phyloP scores from a whole-genome alignment of 371 early-diverging fungal species.

The Catenaria anguillulae region DNA sequence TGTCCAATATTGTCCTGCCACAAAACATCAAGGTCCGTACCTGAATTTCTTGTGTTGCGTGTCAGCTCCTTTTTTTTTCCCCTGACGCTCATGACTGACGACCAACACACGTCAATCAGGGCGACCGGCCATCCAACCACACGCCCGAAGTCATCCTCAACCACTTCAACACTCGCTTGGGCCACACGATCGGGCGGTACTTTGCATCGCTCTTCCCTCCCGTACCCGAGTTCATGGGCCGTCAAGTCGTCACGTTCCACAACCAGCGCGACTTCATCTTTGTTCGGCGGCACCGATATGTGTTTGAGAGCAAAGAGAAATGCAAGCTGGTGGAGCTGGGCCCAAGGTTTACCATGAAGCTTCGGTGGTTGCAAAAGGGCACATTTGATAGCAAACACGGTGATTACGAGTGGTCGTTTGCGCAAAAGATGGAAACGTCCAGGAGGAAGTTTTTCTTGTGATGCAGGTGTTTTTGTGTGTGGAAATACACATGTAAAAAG shows the following conservation, averaged over 20 bases:
- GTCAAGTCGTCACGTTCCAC: constrained; percentile 94
- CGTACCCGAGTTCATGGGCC: constrained; percentile 1
- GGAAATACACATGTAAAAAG: no score
- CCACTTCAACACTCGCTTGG: constrained; percentile 93
- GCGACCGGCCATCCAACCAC: constrained; percentile 57
- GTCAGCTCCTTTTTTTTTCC: no score
- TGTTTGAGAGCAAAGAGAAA: constrained; percentile 75
- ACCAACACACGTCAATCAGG: no score
- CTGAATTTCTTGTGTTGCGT: constrained; percentile 1
- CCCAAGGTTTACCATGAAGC: constrained; percentile 88
- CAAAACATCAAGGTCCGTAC: constrained; percentile 48
- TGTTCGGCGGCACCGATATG: constrained; percentile 92
- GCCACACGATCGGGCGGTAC: constrained; percentile 92
- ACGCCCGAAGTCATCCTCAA: constrained; percentile 94
- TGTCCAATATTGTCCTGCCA: constrained; percentile 59
- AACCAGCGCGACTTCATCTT: constrained; percentile 99
- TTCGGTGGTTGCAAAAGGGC: constrained; percentile 87
- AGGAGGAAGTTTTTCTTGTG: constrained; percentile 1
- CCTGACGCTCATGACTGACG: no score
- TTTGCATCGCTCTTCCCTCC: constrained; percentile 39
- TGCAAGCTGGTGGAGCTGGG: constrained; percentile 92
- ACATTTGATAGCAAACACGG: constrained; percentile 71
- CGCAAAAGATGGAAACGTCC: constrained; percentile 6
- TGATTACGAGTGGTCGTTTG: constrained; percentile 84
- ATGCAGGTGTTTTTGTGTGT: no score